Base-by-base conservation (phyloP, 2,329 filamentous ascomycete species). In the Juglanconis oblonga region DNA sequence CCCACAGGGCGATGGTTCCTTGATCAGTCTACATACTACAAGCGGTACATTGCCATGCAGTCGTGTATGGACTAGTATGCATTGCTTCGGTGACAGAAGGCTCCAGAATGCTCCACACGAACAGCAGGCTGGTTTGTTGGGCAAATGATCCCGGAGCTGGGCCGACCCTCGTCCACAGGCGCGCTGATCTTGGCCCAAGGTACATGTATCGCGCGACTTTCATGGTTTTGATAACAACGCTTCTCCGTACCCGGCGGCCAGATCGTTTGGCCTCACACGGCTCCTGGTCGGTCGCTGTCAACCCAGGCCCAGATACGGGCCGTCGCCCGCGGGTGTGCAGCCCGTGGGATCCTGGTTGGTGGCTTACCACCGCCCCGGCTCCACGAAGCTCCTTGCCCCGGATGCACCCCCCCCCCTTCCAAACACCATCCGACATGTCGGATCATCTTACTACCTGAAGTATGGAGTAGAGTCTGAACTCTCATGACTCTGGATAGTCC, bases 301-400 rank as follows among this genome's bases (percentile, higher is more conserved):
- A 24, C 24, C 24, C 24, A 24, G 24, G 31, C 47, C 29, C 53
- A 49, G 32, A 32, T 31, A 57, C 56, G 59, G 59, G 57, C 62
- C 47, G 55, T 49, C 48, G 48, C 59, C 58, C 55, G 59, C 54
- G 48, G 42, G 36, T 44, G 36, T 42, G 10, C 47, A 55, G 35
- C 44, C 44, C 52, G 55, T 58, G 53, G 32, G 17, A 54, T 62
- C 48, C 45, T 54, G 36, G 33, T 33, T 47, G 24, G 24, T 52
- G 49, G 53, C 44, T 48, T 29, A 52, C 58, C 52, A 62, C 42
- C 42, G 55, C 58, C 61, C 61, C 53, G 61, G 61, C 45, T 33
- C 59, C 49, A 38, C 56, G 49, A 50, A 50, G 53, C 38, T 59
- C 54, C 33, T 40, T 62, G 58, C 62, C 62, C 62, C 62, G 56